A percentile compares a stretch with the other conserved stretches of the same genome.
Conservation (phyloP, 1,284 basidiomycete species). For the Thecaphora thlaspeos region DNA sequence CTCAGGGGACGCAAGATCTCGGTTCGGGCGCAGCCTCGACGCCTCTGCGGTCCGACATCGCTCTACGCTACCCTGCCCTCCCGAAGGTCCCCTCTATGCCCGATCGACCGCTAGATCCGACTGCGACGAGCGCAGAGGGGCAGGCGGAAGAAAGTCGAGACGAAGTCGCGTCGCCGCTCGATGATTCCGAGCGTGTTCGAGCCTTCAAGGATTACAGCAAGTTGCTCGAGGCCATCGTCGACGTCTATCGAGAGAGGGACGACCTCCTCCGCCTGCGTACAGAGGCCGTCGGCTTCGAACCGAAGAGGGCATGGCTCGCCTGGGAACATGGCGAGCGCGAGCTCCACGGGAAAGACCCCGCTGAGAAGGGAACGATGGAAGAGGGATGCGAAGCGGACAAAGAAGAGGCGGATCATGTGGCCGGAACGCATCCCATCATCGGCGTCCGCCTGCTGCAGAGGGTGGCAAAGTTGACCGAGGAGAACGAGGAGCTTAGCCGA, state of each 20-base stretch:
- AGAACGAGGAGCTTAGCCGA: conserved; percentile 32
- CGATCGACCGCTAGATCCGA: neutral
- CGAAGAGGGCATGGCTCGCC: conserved; percentile 20
- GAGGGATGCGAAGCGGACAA: neutral
- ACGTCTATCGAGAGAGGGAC: conserved; percentile 20
- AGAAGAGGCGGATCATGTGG: neutral
- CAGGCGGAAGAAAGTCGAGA: no score
- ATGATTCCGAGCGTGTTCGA: neutral
- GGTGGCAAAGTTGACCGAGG: conserved; percentile 21
- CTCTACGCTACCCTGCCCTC: conserved; percentile 25
- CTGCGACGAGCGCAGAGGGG: neutral
- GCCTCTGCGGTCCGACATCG: conserved; percentile 9
- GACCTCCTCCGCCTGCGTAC: conserved; percentile 29
- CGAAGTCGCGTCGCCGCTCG: neutral
- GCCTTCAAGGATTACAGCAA: conserved; percentile 8
- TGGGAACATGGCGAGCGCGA: conserved; percentile 5
- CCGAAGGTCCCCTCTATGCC: conserved; percentile 6
- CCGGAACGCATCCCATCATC: conserved; percentile 20
- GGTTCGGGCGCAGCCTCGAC: conserved; percentile 1
- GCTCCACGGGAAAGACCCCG: neutral
- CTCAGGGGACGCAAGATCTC: neutral
- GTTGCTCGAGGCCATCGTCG: conserved; percentile 8
- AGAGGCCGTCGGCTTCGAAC: conserved; percentile 39
- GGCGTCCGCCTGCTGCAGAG: conserved; percentile 36
- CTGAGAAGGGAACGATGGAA: neutral